A percentile compares a stretch with the other conserved stretches of the same genome.
Conservation (phyloP, 352 stramenopile genomes). For the Pythium sukuiense region DNA sequence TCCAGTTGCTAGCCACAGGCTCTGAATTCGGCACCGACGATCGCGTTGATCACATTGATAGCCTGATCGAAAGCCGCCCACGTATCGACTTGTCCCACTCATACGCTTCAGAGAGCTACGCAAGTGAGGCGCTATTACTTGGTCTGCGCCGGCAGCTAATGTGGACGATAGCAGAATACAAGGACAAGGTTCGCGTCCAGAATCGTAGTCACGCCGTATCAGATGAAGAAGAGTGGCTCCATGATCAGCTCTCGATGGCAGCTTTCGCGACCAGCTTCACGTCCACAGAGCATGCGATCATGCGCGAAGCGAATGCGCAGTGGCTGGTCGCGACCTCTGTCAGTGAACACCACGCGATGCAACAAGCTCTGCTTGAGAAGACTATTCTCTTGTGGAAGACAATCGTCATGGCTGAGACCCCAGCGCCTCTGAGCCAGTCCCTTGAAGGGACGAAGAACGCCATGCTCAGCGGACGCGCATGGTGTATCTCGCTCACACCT, state of each 20-base stretch:
- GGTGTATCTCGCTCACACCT: not conserved
- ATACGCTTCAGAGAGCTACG: conserved; percentile 68
- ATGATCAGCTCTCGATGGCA: not conserved
- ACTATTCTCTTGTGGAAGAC: not conserved
- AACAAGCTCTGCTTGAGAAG: not conserved
- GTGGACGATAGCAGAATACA: conserved; percentile 32
- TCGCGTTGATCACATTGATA: conserved; percentile 21
- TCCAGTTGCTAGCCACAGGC: conserved; percentile 28
- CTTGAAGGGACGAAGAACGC: not conserved
- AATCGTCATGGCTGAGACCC: not conserved
- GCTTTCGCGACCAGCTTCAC: not conserved
- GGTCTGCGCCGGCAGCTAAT: conserved; percentile 46
- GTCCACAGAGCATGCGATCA: not conserved
- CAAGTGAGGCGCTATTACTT: conserved; percentile 42
- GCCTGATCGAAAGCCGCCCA: conserved; percentile 33
- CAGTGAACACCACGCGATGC: not conserved
- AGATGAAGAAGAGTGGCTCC: conserved; percentile 2
- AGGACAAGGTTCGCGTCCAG: conserved; percentile 12
- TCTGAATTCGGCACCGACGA: conserved; percentile 16
- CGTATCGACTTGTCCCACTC: conserved; percentile 48
- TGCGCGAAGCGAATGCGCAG: not conserved
- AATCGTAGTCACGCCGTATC: not conserved
- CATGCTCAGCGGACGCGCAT: conserved; percentile 1
- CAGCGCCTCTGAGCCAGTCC: not conserved
- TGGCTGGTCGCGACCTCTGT: not conserved